phyloP scores from a whole-genome alignment of 371 early-diverging fungal genomes.

The Mucor saturninus region DNA sequence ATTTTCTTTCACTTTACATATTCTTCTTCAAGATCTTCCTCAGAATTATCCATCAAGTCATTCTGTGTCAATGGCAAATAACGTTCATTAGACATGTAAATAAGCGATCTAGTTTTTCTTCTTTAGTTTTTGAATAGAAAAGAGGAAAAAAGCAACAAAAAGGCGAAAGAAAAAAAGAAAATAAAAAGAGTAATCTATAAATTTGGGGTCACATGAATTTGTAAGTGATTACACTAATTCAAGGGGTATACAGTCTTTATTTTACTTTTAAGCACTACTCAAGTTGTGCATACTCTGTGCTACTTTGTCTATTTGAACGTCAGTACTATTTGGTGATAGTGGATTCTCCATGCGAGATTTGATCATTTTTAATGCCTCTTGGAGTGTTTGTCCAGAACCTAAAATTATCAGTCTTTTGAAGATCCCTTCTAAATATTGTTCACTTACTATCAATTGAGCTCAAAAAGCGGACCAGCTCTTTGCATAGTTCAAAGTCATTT shows the following conservation, averaged over 20 bases:
- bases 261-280: slow-evolving; percentile 11
- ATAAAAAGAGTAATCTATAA: neutral
- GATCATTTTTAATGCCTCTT: slow-evolving; percentile 48
- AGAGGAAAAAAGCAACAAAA: neutral
- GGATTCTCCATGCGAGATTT: slow-evolving; percentile 40
- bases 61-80: neutral
- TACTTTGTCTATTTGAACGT: slow-evolving; percentile 41
- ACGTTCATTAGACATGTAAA: neutral
- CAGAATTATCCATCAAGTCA: neutral
- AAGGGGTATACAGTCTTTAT: slow-evolving; percentile 11
- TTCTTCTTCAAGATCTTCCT: slow-evolving; percentile 1
- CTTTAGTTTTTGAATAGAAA: neutral
- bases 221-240: slow-evolving; percentile 1
- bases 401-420: neutral
- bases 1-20: neutral
- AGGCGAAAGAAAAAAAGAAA: neutral
- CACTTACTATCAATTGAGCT: slow-evolving; percentile 76
- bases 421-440: too few relatives aligned
- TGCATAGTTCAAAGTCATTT: slow-evolving; percentile 80
- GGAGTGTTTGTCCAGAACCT: slow-evolving; percentile 48
- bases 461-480: slow-evolving; percentile 83
- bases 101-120: neutral
- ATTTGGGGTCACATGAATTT: slow-evolving; percentile 8
- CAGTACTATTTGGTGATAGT: slow-evolving; percentile 28
- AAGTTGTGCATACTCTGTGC: slow-evolving; percentile 39